Base-by-base conservation (phyloP, 352 stramenopile genomes). In the Phytophthora citricola region DNA sequence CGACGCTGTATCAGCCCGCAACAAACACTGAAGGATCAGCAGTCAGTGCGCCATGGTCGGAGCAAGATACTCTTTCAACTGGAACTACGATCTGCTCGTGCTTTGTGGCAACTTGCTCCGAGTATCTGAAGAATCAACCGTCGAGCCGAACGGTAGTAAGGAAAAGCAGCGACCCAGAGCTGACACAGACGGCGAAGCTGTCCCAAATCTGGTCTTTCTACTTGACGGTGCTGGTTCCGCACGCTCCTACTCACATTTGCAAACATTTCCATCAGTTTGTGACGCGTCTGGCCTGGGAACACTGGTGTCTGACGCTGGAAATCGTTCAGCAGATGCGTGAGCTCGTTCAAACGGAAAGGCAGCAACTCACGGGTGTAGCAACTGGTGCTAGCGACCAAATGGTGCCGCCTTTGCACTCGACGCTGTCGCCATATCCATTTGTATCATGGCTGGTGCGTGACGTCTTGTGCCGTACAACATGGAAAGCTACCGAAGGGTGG, bases 381-480 rank as follows among this genome's bases (percentile, higher is more conserved):
- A 58, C 29, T n/a, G 60, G 39, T 1, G 4, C 38, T 32, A 71
- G 14, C n/a, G 59, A 52, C 27, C 50, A 69, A 68, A 44, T 79
- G 41, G 27, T 78, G 38, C 53, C 57, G n/a, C 51, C 54, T 1
- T 17, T 65, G 29, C 59, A 73, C 41, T 73, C 73, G 3, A 74
- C 72, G 4, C 50, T 76, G 38, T 89, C 84, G n/a, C 73, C 87
- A 29, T 92, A 93, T 67, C 85, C 85, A 6, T 94, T 85, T 52
- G 83, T 94, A 15, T 94, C 87, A 10, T 94, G 87, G 87, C 73
- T 93, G 46, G 79, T 94, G n/a, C 85, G 87, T 36, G 87, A 94
- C 32, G 71, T 94, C 1, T 58, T 94, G 31, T 94, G 87, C 24
- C 87, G 87, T 5, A 89, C 89, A 53, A 91, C 83, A 17, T 94